These are phyloP conservation scores for Parvularia atlantis DNA, from an alignment of 78 protist species.

Conservation along the genomic window DNA sequence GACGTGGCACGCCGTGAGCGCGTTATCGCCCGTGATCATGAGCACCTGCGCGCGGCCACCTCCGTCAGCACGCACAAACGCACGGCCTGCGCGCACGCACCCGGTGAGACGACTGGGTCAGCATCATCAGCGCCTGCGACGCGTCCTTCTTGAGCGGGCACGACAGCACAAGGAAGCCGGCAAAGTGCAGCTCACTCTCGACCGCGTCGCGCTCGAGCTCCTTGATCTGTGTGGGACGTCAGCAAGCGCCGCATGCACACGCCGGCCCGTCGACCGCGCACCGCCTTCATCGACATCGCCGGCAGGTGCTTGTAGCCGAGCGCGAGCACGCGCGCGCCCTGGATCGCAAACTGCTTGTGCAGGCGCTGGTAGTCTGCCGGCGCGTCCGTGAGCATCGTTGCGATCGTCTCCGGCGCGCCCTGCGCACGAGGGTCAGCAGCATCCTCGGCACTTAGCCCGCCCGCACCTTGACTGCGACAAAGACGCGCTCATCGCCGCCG, in stretches of 20 bases:
- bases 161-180: slow-evolving; percentile 78
- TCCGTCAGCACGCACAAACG: not conserved
- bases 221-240: no score
- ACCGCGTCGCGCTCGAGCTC: slow-evolving; percentile 35
- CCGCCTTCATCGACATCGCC: no score
- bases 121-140: slow-evolving; percentile 16
- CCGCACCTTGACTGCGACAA: not conserved
- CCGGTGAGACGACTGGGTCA: slow-evolving; percentile 55
- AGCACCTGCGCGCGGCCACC: slow-evolving; percentile 7
- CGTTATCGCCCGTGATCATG: slow-evolving; percentile 98
- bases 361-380: slow-evolving; percentile 41
- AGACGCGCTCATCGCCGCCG: not conserved
- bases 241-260: no score
- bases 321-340: slow-evolving; percentile 83
- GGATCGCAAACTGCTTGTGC: slow-evolving; percentile 9
- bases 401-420: slow-evolving; percentile 89
- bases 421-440: slow-evolving; percentile 5
- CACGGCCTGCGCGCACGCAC: not conserved
- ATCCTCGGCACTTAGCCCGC: not conserved
- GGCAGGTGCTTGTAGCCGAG: slow-evolving; percentile 42
- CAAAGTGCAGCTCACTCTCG: slow-evolving; percentile 74
- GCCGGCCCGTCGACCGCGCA: no score
- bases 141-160: slow-evolving; percentile 78
- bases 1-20: slow-evolving; percentile 88
- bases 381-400: not conserved